phyloP scores from a whole-genome alignment of 2,329 filamentous ascomycete species.

The Hypoxylon sp. region DNA sequence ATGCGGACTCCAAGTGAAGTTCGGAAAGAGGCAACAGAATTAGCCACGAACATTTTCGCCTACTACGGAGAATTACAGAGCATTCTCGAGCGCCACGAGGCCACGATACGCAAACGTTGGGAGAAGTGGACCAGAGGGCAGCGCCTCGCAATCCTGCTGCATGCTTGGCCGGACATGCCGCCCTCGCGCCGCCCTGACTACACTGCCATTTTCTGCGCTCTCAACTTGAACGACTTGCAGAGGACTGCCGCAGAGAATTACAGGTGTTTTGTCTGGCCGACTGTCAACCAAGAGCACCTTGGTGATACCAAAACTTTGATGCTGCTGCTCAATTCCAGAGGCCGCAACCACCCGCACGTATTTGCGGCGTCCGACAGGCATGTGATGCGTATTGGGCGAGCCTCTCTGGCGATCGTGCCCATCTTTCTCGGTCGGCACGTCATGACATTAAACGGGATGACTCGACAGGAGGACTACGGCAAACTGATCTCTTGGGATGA shows the following conservation, averaged over 20 bases:
- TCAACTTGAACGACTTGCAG: conserved; percentile 20
- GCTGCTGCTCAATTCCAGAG: conserved; percentile 62
- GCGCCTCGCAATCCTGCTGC: conserved; percentile 54
- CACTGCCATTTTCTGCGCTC: conserved; percentile 42
- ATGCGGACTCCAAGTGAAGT: conserved; percentile 5
- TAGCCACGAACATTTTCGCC: conserved; percentile 44
- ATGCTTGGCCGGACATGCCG: conserved; percentile 60
- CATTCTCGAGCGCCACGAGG: conserved; percentile 60
- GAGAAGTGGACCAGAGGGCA: conserved; percentile 59
- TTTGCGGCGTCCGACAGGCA: conserved; percentile 57
- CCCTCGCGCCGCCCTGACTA: conserved; percentile 61
- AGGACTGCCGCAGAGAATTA: conserved; percentile 42
- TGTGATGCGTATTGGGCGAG: conserved; percentile 43
- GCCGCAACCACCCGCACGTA: conserved; percentile 52
- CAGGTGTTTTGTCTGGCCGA: conserved; percentile 59
- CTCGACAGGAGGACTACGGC: conserved; percentile 47
- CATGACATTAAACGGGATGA: conserved; percentile 48
- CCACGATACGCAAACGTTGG: conserved; percentile 62
- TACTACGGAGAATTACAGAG: conserved; percentile 48
- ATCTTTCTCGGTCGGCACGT: conserved; percentile 44
- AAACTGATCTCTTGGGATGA: conserved; percentile 47
- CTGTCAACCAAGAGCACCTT: conserved; percentile 66
- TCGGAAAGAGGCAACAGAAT: conserved; percentile 19
- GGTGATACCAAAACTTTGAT: conserved; percentile 52
- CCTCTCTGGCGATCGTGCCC: conserved; percentile 37